A percentile compares a stretch with the other conserved stretches of the same genome.
Evolutionary conservation across 768 basidiomycete species (phyloP).

Genomic region (Kwoniella mangroviensis): DNA sequence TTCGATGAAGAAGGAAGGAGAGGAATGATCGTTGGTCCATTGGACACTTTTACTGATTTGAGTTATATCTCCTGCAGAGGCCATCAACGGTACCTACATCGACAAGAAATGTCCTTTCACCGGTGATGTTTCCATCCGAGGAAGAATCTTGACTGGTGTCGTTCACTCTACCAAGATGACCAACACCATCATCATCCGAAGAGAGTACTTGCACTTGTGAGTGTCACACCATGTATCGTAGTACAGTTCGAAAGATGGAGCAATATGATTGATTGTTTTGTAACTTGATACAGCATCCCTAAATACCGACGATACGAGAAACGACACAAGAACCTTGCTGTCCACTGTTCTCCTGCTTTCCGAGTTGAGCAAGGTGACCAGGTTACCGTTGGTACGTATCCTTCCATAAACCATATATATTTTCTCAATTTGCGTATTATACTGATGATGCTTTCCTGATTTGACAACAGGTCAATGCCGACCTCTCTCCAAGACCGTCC

Average conservation of each 20-base stretch:
- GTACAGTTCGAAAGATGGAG: not conserved
- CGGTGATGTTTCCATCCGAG: conserved; percentile 94
- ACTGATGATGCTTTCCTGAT: too few species aligned
- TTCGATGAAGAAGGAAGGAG: not conserved
- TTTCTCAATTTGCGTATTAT: not conserved
- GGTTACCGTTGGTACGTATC: conserved; percentile 77
- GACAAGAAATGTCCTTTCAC: conserved; percentile 99
- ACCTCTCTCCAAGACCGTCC: conserved; percentile 96
- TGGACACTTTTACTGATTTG: not conserved
- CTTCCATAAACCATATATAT: conserved; percentile 47
- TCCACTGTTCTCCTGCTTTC: conserved; percentile 97
- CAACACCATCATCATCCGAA: conserved; percentile 93
- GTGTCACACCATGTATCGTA: not conserved
- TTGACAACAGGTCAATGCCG: conserved; percentile 87
- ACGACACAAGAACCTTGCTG: conserved; percentile 96
- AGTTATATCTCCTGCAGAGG: conserved; percentile 63
- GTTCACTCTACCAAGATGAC: conserved; percentile 99
- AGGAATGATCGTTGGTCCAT: not conserved
- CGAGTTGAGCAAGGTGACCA: conserved; percentile 92
- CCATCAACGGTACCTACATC: conserved; percentile 94
- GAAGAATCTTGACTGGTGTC: conserved; percentile 96
- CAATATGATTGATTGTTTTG: conserved; percentile 61
- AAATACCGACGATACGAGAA: conserved; percentile 97
- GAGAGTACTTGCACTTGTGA: conserved; percentile 60
- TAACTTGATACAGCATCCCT: conserved; percentile 86